Conservation (phyloP, 2,329 filamentous ascomycete genomes). For the Byssoonygena ceratinophila region DNA sequence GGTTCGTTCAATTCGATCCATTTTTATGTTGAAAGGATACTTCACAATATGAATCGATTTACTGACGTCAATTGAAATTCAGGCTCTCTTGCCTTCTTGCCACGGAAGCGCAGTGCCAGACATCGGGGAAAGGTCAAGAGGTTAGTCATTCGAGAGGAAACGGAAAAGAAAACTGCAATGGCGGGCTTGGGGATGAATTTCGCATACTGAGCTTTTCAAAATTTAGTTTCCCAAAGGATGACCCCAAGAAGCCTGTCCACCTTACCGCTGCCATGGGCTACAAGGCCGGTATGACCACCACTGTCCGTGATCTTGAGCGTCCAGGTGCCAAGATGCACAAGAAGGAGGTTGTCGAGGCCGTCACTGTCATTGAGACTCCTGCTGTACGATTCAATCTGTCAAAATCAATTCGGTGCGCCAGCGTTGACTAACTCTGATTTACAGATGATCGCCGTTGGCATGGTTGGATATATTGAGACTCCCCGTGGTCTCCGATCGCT, state of each 20-base stretch:
- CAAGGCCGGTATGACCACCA: conserved; percentile 99
- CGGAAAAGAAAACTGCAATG: too few relatives aligned
- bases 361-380: conserved; percentile 82
- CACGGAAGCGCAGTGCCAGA: conserved; percentile 82
- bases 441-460: conserved; percentile 98
- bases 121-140: conserved; percentile 98
- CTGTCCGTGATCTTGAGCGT: conserved; percentile 98
- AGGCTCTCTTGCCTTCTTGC: conserved; percentile 71
- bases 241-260: conserved; percentile 98
- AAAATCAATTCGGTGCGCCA: background rate
- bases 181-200: too few relatives aligned
- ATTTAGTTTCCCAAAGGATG: conserved; percentile 95
- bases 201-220: conserved; percentile 24
- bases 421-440: conserved; percentile 22
- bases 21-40: conserved; percentile 37
- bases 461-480: conserved; percentile 99
- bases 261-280: conserved; percentile 97
- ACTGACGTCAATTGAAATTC: conserved; percentile 19
- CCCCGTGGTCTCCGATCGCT: conserved; percentile 98
- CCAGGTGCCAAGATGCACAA: conserved; percentile 99
- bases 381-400: conserved; percentile 57
- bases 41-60: conserved; percentile 14
- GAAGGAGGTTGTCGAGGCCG: conserved; percentile 90
- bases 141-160: too few relatives aligned
- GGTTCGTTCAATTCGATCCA: conserved; percentile 57